These are phyloP conservation scores for Yarrowia keelungensis DNA, from an alignment of 805 yeast species.

Conservation along the genomic window DNA sequence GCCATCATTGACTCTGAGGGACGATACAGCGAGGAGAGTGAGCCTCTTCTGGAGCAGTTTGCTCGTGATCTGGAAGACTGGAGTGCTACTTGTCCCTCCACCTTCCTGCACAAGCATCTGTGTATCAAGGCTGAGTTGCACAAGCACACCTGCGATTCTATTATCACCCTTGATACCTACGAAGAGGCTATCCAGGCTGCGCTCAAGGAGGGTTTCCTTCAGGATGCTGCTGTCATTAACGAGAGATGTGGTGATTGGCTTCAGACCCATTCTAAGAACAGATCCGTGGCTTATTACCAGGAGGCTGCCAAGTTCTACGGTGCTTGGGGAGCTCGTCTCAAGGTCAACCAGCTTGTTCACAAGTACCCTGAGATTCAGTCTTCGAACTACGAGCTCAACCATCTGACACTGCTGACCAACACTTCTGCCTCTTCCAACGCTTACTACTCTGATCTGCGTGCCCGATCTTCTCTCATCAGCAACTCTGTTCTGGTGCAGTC, in stretches of 20 bases:
- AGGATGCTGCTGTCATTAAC: constrained; percentile 54
- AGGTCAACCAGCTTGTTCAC: constrained; percentile 42
- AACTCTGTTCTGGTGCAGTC: constrained; percentile 42
- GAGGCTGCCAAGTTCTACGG: constrained; percentile 48
- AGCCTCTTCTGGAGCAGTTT: constrained; percentile 45
- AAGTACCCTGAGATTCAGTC: constrained; percentile 50
- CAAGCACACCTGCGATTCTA: constrained; percentile 46
- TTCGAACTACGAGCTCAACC: constrained; percentile 40
- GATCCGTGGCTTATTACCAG: constrained; percentile 52
- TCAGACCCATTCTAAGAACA: constrained; percentile 50
- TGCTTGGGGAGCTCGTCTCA: constrained; percentile 45
- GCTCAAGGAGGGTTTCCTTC: constrained; percentile 47
- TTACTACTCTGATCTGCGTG: constrained; percentile 32
- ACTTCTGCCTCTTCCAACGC: constrained; percentile 24
- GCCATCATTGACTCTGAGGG: constrained; percentile 46
- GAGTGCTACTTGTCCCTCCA: constrained; percentile 51
- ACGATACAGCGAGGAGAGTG: constrained; percentile 42
- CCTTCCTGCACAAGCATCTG: constrained; percentile 53
- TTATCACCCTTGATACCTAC: constrained; percentile 55
- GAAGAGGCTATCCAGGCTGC: constrained; percentile 57
- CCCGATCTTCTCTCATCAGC: constrained; percentile 39
- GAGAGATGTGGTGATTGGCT: constrained; percentile 53
- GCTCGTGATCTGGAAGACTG: constrained; percentile 50
- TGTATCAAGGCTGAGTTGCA: constrained; percentile 51
- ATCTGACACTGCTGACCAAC: constrained; percentile 24